Evolutionary conservation across 2,329 filamentous ascomycete genomes (phyloP).

Genomic region (Lasiodiplodia sp.): DNA sequence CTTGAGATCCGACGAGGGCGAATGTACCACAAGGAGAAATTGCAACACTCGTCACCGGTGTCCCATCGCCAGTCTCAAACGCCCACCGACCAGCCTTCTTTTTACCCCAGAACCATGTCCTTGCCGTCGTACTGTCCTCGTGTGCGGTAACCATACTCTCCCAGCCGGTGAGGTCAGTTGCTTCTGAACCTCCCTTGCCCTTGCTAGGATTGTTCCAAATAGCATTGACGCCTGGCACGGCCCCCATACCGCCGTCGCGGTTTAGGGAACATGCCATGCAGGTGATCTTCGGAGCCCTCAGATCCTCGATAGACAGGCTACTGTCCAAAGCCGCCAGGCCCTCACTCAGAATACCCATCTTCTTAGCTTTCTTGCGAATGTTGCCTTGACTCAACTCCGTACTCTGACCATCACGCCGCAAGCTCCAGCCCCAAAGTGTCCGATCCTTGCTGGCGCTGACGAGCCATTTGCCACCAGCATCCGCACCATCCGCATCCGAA

Average conservation of each 20-base stretch:
- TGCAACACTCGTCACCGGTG: slow-evolving; percentile 82
- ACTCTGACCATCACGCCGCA: slow-evolving; percentile 92
- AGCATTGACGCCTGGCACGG: slow-evolving; percentile 76
- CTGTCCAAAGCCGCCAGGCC: slow-evolving; percentile 65
- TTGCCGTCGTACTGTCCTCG: slow-evolving; percentile 79
- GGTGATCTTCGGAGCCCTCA: slow-evolving; percentile 92
- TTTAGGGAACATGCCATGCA: slow-evolving; percentile 92
- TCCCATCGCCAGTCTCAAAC: slow-evolving; percentile 82
- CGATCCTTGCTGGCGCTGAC: slow-evolving; percentile 88
- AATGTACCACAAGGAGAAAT: slow-evolving; percentile 95
- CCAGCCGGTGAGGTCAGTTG: slow-evolving; percentile 78
- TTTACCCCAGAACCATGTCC: slow-evolving; percentile 98
- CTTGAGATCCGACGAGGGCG: slow-evolving; percentile 83
- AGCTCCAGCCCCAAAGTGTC: slow-evolving; percentile 95
- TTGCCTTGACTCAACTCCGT: slow-evolving; percentile 91
- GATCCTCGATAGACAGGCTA: slow-evolving; percentile 69
- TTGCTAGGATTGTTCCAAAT: slow-evolving; percentile 81
- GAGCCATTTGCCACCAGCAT: slow-evolving; percentile 90
- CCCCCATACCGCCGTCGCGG: slow-evolving; percentile 91
- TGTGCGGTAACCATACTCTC: slow-evolving; percentile 96
- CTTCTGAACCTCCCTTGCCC: slow-evolving; percentile 28
- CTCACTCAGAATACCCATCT: slow-evolving; percentile 73
- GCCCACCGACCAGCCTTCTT: slow-evolving; percentile 94
- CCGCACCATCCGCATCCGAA: slow-evolving; percentile 85
- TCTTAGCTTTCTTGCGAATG: slow-evolving; percentile 87